These are phyloP conservation scores for Thraustochytrium sp. DNA, from an alignment of 352 stramenopile species.

Conservation along the genomic window DNA sequence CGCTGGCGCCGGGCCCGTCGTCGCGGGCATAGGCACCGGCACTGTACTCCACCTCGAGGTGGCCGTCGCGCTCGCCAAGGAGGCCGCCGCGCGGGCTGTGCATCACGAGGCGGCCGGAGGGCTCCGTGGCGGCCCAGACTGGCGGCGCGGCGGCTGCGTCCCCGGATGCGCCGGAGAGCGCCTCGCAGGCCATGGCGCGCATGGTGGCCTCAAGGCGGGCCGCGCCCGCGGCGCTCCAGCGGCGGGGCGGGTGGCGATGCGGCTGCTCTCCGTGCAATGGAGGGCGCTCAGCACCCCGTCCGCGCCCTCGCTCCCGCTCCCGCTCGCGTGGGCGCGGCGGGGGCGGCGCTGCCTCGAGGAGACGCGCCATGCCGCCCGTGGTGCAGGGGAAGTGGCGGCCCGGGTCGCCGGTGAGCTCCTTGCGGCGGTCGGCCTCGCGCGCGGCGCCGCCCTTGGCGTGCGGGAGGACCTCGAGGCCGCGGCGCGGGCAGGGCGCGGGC, in stretches of 20 bases:
- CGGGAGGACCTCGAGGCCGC: neutral
- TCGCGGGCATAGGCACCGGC: neutral
- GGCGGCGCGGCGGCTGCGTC: neutral
- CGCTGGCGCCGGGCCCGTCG: neutral
- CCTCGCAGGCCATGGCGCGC: neutral
- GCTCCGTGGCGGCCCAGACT: neutral
- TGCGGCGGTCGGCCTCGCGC: neutral
- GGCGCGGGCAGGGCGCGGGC: neutral
- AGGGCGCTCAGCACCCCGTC: too few species aligned
- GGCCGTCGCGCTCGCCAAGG: neutral
- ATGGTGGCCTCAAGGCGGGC: neutral
- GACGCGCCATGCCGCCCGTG: neutral
- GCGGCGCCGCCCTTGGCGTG: neutral
- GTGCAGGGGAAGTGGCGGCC: neutral
- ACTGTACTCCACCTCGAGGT: neutral
- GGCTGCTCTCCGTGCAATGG: too few species aligned
- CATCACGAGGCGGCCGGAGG: neutral
- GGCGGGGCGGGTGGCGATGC: neutral
- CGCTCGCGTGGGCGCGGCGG: neutral
- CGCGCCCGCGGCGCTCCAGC: neutral
- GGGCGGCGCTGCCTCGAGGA: neutral
- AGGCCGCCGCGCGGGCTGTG: neutral
- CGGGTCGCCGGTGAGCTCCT: neutral
- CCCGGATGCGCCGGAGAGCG: neutral
- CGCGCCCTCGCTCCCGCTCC: too few species aligned